These are phyloP conservation scores for Hansenula sp. DNA, from an alignment of 1,139 yeast genomes.

Conservation along the genomic window DNA sequence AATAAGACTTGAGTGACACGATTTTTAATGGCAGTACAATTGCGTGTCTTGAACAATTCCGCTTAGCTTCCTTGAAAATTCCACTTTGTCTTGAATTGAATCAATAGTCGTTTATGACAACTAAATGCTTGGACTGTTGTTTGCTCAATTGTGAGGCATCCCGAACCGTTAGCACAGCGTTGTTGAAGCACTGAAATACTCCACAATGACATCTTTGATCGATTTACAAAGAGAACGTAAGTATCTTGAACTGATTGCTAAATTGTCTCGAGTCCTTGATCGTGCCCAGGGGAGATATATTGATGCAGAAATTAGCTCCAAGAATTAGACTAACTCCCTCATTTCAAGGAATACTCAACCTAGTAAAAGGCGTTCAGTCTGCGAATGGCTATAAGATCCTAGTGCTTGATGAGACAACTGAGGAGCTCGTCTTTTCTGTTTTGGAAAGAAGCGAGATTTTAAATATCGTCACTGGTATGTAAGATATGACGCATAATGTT, in stretches of 20 bases:
- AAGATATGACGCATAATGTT: background rate
- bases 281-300: background rate
- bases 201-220: conserved; percentile 20
- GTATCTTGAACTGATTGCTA: conserved; percentile 5
- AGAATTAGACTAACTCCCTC: background rate
- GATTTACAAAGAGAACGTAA: conserved; percentile 22
- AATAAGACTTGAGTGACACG: too few relatives aligned
- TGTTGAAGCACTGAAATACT: too few relatives aligned
- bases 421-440: conserved; percentile 30
- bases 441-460: conserved; percentile 34
- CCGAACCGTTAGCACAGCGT: too few relatives aligned
- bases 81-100: too few relatives aligned
- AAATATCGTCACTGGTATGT: conserved; percentile 21
- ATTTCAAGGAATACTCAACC: conserved; percentile 15
- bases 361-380: conserved; percentile 17
- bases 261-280: background rate
- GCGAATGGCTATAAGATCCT: conserved; percentile 34
- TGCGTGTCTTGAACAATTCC: too few relatives aligned
- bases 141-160: too few relatives aligned
- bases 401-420: conserved; percentile 34
- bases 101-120: too few relatives aligned
- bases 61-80: too few relatives aligned
- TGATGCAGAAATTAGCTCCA: background rate
- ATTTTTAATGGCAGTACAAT: too few relatives aligned
- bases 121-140: too few relatives aligned